Base-by-base conservation (phyloP, 31 red algal species). In the Porphyra umbilicalis region DNA sequence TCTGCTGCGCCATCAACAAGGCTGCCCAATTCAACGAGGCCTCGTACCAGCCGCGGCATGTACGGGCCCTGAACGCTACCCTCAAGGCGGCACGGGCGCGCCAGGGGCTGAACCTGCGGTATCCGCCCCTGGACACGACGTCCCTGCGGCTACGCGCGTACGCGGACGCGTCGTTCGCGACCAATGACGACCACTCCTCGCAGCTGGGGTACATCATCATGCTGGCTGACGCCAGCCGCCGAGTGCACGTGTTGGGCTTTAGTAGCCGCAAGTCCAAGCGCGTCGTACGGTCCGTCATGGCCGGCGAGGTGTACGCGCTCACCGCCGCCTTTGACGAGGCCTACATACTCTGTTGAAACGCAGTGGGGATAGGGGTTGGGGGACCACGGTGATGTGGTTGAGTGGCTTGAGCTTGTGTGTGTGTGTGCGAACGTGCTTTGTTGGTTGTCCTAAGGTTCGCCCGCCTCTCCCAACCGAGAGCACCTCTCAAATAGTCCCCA, bases 151-250 rank as follows among this genome's bases (percentile, higher is more conserved):
- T 40, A 7, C 39, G 39, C 9, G 39, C 39, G 39, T 40, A 40
- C 39, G 9, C 11, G 39, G 39, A 40, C n/a, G n/a, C n/a, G n/a
- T n/a, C n/a, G n/a, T n/a, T n/a, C n/a, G n/a, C n/a, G n/a, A n/a
- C n/a, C n/a, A 40, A 40, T 11, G 11, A 40, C 9, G 78, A 87
- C 42, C 35, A 35, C 30, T 34, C 75, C 35, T 71, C 39, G 16
- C 85, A 87, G 74, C 9, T 76, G 35, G 85, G 78, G 9, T 87
- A 74, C 37, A 81, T 87, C 39, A 87, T 87, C 10, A n/a, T 87
- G 14, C 37, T 82, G 10, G 34, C 34, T 9, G 85, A 87, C 31
- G 37, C 39, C 6, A 36, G 33, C 33, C 14, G 39, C 75, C 31
- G 40, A 5, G 67, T 10, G 9, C 31, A n/a, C 35, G 44, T 79